These are phyloP conservation scores for Starmera caribaea DNA, from an alignment of 805 yeast species.

Conservation along the genomic window DNA sequence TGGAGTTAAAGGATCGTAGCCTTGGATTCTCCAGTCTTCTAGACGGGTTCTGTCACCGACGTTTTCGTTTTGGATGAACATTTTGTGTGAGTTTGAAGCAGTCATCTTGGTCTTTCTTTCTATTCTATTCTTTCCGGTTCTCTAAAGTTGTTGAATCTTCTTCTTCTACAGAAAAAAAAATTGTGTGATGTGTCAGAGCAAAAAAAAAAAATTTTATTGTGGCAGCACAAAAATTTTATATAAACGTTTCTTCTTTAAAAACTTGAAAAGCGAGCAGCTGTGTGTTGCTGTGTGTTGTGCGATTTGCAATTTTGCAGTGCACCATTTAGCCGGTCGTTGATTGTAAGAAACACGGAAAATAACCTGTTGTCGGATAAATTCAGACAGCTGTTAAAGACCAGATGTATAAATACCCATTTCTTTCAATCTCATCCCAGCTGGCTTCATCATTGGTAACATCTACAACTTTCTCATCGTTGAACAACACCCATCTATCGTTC, in stretches of 20 bases:
- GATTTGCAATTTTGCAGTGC: too few species aligned
- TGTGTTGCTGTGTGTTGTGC: too few species aligned
- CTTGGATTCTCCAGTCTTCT: constrained; percentile 73
- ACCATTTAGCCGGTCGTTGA: too few species aligned
- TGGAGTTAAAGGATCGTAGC: constrained; percentile 93
- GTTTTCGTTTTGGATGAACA: constrained; percentile 81
- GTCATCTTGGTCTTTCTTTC: not conserved
- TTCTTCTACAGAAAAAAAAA: too few species aligned
- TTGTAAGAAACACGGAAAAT: too few species aligned
- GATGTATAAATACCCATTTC: constrained; percentile 38
- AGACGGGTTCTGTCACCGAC: constrained; percentile 74
- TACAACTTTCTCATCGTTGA: constrained; percentile 83
- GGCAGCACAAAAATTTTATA: too few species aligned
- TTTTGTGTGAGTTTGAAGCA: constrained; percentile 22
- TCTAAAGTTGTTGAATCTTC: not conserved
- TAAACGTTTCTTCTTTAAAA: too few species aligned
- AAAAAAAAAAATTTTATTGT: too few species aligned
- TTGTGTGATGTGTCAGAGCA: too few species aligned
- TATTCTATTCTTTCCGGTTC: not conserved
- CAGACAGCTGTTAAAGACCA: constrained; percentile 8
- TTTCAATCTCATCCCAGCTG: constrained; percentile 23
- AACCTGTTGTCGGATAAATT: too few species aligned
- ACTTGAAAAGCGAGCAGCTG: too few species aligned
- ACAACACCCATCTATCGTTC: constrained; percentile 54
- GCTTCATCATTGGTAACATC: constrained; percentile 30